Conservation (phyloP, 148 eudicot species). For the Cornus florida region DNA sequence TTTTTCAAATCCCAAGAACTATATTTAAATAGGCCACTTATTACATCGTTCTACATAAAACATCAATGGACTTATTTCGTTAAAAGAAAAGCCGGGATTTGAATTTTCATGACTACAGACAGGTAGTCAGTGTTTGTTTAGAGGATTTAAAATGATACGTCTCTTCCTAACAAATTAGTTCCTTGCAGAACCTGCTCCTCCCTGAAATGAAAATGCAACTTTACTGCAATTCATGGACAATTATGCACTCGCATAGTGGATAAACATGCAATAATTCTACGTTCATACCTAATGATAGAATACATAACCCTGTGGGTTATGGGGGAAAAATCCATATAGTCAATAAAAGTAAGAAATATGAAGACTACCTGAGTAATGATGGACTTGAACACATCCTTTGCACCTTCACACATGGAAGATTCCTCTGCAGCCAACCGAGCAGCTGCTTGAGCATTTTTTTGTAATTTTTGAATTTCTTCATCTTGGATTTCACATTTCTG, state of each 20-base stretch:
- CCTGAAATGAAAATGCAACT: background rate
- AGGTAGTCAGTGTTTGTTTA: background rate
- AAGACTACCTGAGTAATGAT: conserved; percentile 45
- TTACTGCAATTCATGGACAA: background rate
- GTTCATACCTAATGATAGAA: background rate
- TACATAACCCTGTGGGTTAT: background rate
- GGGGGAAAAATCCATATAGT: background rate
- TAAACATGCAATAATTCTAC: background rate
- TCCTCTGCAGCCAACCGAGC: conserved; percentile 52
- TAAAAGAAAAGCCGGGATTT: background rate
- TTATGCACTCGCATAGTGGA: background rate
- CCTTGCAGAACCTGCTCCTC: background rate
- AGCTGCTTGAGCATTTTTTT: conserved; percentile 48
- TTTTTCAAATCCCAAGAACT: background rate
- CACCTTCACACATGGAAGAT: conserved; percentile 48
- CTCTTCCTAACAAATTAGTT: background rate
- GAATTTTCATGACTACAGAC: background rate
- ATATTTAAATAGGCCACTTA: background rate
- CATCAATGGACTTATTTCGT: background rate
- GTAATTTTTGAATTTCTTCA: conserved; percentile 60
- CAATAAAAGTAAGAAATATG: background rate
- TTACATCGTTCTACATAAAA: background rate
- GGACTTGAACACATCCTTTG: conserved; percentile 48
- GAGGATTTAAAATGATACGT: background rate
- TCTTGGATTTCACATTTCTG: conserved; percentile 69